Evolutionary conservation across 1,284 basidiomycete species (phyloP).

Genomic region (Xerocomus amazonicus): DNA sequence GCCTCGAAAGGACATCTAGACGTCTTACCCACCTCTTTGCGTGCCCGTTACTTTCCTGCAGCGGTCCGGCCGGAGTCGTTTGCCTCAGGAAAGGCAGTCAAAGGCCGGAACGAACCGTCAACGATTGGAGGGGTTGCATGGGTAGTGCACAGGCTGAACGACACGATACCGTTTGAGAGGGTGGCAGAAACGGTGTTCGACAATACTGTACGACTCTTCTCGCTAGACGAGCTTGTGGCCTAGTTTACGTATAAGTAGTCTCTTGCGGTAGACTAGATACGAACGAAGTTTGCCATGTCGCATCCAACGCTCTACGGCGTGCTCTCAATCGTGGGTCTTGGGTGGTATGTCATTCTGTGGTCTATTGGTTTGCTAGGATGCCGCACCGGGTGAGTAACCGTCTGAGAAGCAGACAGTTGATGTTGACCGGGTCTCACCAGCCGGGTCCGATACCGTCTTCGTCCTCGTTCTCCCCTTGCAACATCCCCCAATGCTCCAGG

Average conservation of each 20-base stretch:
- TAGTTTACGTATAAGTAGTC: constrained; percentile 14
- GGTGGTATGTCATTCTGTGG: constrained; percentile 78
- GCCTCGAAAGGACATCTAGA: constrained; percentile 63
- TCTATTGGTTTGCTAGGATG: constrained; percentile 75
- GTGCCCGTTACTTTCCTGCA: constrained; percentile 50
- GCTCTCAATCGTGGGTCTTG: constrained; percentile 48
- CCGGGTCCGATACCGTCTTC: constrained; percentile 65
- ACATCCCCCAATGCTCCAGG: constrained; percentile 65
- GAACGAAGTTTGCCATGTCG: constrained; percentile 11
- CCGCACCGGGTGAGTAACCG: constrained; percentile 64
- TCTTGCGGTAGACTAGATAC: too few species aligned
- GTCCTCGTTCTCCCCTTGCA: constrained; percentile 61
- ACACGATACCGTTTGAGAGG: constrained; percentile 53
- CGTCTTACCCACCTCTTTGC: constrained; percentile 48
- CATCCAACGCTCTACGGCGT: constrained; percentile 8
- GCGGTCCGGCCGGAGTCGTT: constrained; percentile 69
- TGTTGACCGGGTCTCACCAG: constrained; percentile 40
- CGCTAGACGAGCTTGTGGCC: constrained; percentile 37
- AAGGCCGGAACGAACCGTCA: constrained; percentile 81
- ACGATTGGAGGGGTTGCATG: constrained; percentile 75
- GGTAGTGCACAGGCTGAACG: constrained; percentile 62
- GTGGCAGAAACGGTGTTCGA: constrained; percentile 60
- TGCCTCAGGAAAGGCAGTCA: constrained; percentile 61
- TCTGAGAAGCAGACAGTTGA: constrained; percentile 1
- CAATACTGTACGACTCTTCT: constrained; percentile 68